Evolutionary conservation across 495 filamentous ascomycete species (phyloP).

Genomic region (Lentithecium fluviatile): DNA sequence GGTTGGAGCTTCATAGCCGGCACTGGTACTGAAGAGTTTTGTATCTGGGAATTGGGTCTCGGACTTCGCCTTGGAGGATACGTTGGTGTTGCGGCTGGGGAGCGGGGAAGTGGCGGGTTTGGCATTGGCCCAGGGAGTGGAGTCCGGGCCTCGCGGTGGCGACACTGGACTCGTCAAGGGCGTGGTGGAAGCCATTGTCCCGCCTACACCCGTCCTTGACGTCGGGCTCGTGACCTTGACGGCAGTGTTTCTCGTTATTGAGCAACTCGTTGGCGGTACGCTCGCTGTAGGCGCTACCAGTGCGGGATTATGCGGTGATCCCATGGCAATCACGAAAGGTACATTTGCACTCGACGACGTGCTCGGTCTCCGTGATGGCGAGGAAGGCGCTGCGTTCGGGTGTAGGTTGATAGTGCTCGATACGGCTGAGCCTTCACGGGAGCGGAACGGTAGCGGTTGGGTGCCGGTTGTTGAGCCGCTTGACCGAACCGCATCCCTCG

Average conservation of each 20-base stretch:
- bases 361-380: slow-evolving; percentile 8
- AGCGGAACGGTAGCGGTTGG: slow-evolving; percentile 2
- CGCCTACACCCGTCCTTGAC: slow-evolving; percentile 18
- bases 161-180: slow-evolving; percentile 14
- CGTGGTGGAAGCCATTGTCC: slow-evolving; percentile 27
- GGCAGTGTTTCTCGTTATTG: slow-evolving; percentile 19
- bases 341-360: slow-evolving; percentile 18
- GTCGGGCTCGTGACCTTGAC: slow-evolving; percentile 7
- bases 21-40: neutral
- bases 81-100: neutral
- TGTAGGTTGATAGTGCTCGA: slow-evolving; percentile 8
- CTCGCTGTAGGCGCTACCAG: slow-evolving; percentile 16
- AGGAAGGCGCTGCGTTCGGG: neutral
- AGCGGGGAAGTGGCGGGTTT: neutral
- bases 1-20: neutral
- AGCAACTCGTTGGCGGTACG: slow-evolving; percentile 14
- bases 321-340: slow-evolving; percentile 34
- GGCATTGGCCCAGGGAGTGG: too few species aligned
- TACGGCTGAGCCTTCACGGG: slow-evolving; percentile 8
- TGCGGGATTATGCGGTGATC: slow-evolving; percentile 34
- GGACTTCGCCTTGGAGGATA: neutral
- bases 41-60: neutral
- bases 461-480: neutral
- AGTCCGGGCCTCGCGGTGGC: neutral
- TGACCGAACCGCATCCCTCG: neutral